A percentile compares a stretch with the other conserved stretches of the same genome.
phyloP scores from a whole-genome alignment of 306 rosid genomes.

The Alnus rubra region DNA sequence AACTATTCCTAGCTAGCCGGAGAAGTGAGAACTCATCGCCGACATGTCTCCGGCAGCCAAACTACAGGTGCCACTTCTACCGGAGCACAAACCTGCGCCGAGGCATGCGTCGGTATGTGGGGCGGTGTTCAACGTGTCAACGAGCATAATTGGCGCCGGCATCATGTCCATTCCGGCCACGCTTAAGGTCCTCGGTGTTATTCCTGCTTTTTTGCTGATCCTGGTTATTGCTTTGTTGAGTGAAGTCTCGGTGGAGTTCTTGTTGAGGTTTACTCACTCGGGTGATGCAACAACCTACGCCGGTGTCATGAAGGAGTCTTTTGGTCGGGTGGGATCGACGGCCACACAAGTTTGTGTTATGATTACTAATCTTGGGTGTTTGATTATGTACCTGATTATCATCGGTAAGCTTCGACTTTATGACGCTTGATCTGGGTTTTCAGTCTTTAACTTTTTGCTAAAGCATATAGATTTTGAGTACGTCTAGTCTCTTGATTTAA shows the following conservation, averaged over 20 bases:
- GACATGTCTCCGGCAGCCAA: slow-evolving; percentile 64
- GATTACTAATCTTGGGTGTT: slow-evolving; percentile 69
- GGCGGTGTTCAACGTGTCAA: slow-evolving; percentile 83
- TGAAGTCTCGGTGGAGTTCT: slow-evolving; percentile 70
- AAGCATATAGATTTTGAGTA: too few species aligned
- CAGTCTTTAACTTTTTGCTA: too few species aligned
- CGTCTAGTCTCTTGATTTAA: too few species aligned
- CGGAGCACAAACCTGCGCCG: not conserved
- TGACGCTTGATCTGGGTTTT: not conserved
- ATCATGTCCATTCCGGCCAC: slow-evolving; percentile 94
- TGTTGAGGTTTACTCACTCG: slow-evolving; percentile 76
- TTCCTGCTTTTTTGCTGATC: slow-evolving; percentile 61
- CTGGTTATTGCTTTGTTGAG: slow-evolving; percentile 59
- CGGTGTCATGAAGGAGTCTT: slow-evolving; percentile 87
- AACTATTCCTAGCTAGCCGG: not conserved
- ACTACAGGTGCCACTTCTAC: slow-evolving; percentile 49
- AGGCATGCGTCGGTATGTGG: slow-evolving; percentile 53
- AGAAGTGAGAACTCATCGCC: slow-evolving; percentile 1
- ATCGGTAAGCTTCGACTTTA: slow-evolving; percentile 47
- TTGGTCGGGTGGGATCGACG: slow-evolving; percentile 59
- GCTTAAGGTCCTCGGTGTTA: slow-evolving; percentile 73
- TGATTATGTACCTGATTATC: slow-evolving; percentile 77
- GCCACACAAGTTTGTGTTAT: slow-evolving; percentile 65
- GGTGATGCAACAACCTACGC: slow-evolving; percentile 72
- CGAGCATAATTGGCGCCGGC: slow-evolving; percentile 84